Base-by-base conservation (phyloP, 495 filamentous ascomycete species). In the Penicillium soppii region DNA sequence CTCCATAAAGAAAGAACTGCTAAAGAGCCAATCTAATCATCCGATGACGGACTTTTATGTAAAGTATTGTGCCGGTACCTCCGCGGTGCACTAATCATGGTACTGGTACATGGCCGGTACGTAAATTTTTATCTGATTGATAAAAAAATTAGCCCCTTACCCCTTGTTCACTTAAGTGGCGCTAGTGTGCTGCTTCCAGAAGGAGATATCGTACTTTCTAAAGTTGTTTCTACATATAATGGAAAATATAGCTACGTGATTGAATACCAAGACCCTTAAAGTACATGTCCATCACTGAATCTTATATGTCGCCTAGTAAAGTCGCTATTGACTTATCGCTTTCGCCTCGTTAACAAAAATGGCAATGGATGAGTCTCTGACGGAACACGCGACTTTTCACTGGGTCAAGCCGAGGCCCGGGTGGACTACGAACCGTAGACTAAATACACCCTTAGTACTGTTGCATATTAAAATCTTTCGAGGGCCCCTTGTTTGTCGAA, bases 11-110 rank as follows among this genome's bases (percentile, higher is more conserved):
- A n/a, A n/a, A n/a, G n/a, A n/a, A n/a, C n/a, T n/a, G n/a, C n/a
- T n/a, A n/a, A n/a, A n/a, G n/a, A n/a, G n/a, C n/a, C n/a, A n/a
- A n/a, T n/a, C n/a, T n/a, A n/a, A n/a, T n/a, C n/a, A n/a, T 65
- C 65, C 65, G 65, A 65, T 63, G 55, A 63, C 65, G 65, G 65
- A 63, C 59, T 41, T 53, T 5, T 25, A 37, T 15, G 16, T 5
- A 9, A 49, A 49, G 47, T 49, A 49, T 26, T 19, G 3, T 13
- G 15, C 8, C 4, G 13, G 47, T 49, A 49, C 36, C 26, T 23
- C 15, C 7, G 16, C 7, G 6, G 12, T 49, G n/a, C 3, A 9
- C 7, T 8, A 10, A 23, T 20, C 19, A 33, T 17, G 25, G 26
- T 22, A 22, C 19, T 7, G 47, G 47, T 49, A 49, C 47, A 7